Percentiles rank a stretch among this genome's conserved stretches.
Evolutionary conservation across 2,329 filamentous ascomycete genomes (phyloP).

Genomic region (Claviceps pazoutovae): DNA sequence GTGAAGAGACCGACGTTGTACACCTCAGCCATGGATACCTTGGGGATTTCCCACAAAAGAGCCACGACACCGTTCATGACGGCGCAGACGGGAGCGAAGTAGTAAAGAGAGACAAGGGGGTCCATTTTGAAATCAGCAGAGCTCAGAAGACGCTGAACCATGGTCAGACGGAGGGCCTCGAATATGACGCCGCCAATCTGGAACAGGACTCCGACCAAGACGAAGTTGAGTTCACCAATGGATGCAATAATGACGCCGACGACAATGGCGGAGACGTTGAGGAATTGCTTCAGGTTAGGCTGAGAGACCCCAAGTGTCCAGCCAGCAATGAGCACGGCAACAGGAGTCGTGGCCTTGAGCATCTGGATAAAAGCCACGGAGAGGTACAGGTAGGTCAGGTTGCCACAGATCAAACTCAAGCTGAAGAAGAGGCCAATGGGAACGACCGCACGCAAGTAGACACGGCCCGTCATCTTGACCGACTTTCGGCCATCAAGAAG

Average conservation of each 20-base stretch:
- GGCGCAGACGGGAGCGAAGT: constrained; percentile 76
- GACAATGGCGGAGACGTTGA: constrained; percentile 91
- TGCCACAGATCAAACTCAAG: constrained; percentile 89
- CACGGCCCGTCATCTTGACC: constrained; percentile 90
- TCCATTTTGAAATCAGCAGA: constrained; percentile 86
- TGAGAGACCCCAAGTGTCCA: constrained; percentile 78
- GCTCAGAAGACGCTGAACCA: constrained; percentile 73
- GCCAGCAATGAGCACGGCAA: constrained; percentile 78
- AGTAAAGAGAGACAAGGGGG: constrained; percentile 76
- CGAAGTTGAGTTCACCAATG: constrained; percentile 90
- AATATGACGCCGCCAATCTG: constrained; percentile 68
- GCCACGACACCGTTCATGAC: constrained; percentile 66
- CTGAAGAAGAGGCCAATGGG: constrained; percentile 95
- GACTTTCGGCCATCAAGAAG: constrained; percentile 88
- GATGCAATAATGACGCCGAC: constrained; percentile 90
- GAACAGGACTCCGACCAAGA: constrained; percentile 63
- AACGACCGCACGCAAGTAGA: constrained; percentile 86
- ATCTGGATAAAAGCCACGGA: constrained; percentile 97
- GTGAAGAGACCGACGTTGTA: constrained; percentile 59
- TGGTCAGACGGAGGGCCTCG: constrained; percentile 68
- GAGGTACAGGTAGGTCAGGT: constrained; percentile 88
- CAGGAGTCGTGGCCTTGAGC: constrained; percentile 96
- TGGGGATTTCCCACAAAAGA: constrained; percentile 59
- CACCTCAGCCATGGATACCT: constrained; percentile 54
- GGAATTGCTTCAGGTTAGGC: constrained; percentile 72